Evolutionary conservation across 2,329 filamentous ascomycete genomes (phyloP).

Genomic region (Botrytis cinerea): DNA sequence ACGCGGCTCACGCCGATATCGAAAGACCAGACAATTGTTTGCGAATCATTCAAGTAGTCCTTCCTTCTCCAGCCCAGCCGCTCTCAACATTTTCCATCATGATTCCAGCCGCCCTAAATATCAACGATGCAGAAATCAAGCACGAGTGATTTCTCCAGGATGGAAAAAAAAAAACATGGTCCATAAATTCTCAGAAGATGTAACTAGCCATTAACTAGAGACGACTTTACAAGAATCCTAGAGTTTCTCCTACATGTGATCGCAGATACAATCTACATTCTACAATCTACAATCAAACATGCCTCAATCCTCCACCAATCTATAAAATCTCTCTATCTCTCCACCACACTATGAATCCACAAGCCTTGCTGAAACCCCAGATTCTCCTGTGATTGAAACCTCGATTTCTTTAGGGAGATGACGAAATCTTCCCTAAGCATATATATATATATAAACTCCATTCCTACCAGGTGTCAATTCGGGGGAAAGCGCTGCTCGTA

Average conservation of each 20-base stretch:
- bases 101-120: background rate
- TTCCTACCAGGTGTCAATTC: background rate
- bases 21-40: background rate
- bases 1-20: background rate
- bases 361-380: background rate
- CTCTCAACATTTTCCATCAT: background rate
- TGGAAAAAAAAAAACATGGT: no score
- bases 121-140: background rate
- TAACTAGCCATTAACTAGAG: background rate
- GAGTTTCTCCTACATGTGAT: background rate
- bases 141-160: background rate
- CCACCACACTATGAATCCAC: background rate
- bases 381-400: background rate
- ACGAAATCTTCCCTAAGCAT: slow-evolving; percentile 1
- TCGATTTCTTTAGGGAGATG: background rate
- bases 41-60: no score
- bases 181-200: no score
- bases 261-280: background rate
- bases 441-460: background rate
- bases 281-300: background rate
- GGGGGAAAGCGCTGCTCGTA: no score
- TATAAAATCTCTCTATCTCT: background rate
- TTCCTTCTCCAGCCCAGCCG: background rate
- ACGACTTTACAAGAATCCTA: background rate
- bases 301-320: background rate